Conservation (phyloP, 2,329 filamentous ascomycete species). For the Nemania serpens region DNA sequence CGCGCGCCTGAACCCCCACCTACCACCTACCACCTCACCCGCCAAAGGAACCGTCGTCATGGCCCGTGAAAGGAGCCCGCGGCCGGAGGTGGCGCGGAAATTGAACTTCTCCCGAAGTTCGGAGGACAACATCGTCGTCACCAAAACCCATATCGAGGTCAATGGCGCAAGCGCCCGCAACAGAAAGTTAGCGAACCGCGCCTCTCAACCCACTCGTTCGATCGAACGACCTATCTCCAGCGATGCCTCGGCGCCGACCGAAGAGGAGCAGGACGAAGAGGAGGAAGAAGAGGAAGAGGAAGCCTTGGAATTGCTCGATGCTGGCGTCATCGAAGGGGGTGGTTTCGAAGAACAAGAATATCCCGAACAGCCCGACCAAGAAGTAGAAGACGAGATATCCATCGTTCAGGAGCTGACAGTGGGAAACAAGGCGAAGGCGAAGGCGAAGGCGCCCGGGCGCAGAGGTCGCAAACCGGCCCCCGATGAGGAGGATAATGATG, state of each 20-base stretch:
- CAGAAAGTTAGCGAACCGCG: slow-evolving; percentile 31
- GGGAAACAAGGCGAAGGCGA: slow-evolving; percentile 33
- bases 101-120: slow-evolving; percentile 54
- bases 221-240: slow-evolving; percentile 36
- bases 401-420: slow-evolving; percentile 29
- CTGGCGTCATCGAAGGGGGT: slow-evolving; percentile 32
- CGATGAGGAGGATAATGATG: slow-evolving; percentile 29
- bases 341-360: slow-evolving; percentile 14
- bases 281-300: too few species aligned
- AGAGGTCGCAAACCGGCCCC: slow-evolving; percentile 36
- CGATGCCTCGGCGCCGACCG: slow-evolving; percentile 18
- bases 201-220: slow-evolving; percentile 12
- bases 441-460: slow-evolving; percentile 30
- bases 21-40: slow-evolving; percentile 59
- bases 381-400: slow-evolving; percentile 32
- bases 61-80: slow-evolving; percentile 38
- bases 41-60: slow-evolving; percentile 46
- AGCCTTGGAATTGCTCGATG: slow-evolving; percentile 15
- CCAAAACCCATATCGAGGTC: slow-evolving; percentile 34
- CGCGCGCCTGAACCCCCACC: slow-evolving; percentile 63
- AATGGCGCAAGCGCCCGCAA: slow-evolving; percentile 35
- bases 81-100: slow-evolving; percentile 54
- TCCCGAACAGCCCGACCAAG: slow-evolving; percentile 29
- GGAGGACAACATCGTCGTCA: slow-evolving; percentile 26
- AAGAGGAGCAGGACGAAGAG: slow-evolving; percentile 30